phyloP scores from a whole-genome alignment of 805 yeast genomes.

The Kuraishia borneana region DNA sequence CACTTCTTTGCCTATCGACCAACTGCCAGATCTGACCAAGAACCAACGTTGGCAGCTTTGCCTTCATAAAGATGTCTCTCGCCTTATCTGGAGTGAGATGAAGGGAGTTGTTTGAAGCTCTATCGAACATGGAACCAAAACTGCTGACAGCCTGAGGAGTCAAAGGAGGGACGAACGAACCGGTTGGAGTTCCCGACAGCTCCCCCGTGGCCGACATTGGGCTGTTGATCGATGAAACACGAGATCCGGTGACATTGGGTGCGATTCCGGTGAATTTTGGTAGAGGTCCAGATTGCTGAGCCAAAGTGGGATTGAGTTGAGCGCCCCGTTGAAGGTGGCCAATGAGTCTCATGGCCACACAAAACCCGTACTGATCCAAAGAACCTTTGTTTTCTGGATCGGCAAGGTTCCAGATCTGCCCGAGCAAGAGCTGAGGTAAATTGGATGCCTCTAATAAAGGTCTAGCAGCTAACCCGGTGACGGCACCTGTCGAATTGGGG shows the following conservation, averaged over 20 bases:
- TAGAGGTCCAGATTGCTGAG: constrained; percentile 48
- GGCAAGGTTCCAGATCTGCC: constrained; percentile 92
- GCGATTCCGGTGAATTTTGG: constrained; percentile 43
- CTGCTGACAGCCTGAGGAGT: constrained; percentile 46
- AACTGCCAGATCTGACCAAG: constrained; percentile 85
- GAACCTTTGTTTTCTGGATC: constrained; percentile 84
- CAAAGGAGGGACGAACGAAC: constrained; percentile 33
- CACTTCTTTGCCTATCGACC: constrained; percentile 68
- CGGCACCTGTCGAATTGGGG: constrained; percentile 63
- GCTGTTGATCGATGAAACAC: constrained; percentile 24
- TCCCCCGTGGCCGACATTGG: constrained; percentile 18
- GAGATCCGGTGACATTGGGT: constrained; percentile 19
- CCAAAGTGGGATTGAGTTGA: constrained; percentile 40
- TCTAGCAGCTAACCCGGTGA: constrained; percentile 82
- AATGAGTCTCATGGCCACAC: constrained; percentile 78
- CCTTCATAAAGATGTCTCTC: constrained; percentile 77
- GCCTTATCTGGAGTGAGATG: constrained; percentile 67
- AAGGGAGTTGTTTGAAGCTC: constrained; percentile 39
- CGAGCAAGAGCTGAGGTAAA: constrained; percentile 62
- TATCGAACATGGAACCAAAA: constrained; percentile 64
- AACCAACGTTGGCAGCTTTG: constrained; percentile 65
- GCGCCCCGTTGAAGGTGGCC: constrained; percentile 79
- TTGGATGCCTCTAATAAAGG: constrained; percentile 80
- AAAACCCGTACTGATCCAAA: constrained; percentile 69
- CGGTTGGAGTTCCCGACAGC: neutral